phyloP scores from a whole-genome alignment of 2,329 filamentous ascomycete genomes.

The Sarocladium brachiariae region DNA sequence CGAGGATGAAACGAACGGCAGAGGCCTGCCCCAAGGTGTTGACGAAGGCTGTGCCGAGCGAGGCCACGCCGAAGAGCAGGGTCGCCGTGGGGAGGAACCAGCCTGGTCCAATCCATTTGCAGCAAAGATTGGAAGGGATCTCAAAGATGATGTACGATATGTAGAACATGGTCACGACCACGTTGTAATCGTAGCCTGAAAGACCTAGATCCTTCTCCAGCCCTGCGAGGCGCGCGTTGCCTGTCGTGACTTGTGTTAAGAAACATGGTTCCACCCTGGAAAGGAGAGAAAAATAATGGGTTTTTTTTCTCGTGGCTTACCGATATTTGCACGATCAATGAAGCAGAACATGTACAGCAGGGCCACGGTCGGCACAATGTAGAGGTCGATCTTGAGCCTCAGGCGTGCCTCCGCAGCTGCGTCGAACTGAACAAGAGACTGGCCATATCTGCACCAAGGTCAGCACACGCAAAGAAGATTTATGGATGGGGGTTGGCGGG shows the following conservation, averaged over 20 bases:
- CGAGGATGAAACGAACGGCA: conserved; percentile 38
- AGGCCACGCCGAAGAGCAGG: conserved; percentile 56
- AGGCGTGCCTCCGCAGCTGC: conserved; percentile 47
- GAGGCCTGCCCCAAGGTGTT: conserved; percentile 41
- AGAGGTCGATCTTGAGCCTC: conserved; percentile 56
- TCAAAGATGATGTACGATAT: conserved; percentile 49
- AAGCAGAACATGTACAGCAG: conserved; percentile 53
- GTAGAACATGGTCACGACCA: conserved; percentile 33
- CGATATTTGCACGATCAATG: conserved; percentile 33
- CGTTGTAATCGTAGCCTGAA: conserved; percentile 27
- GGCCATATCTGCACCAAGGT: conserved; percentile 39
- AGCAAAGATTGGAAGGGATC: conserved; percentile 60
- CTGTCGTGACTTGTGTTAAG: neutral
- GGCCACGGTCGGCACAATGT: conserved; percentile 56
- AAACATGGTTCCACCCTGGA: neutral
- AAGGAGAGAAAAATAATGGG: conserved; percentile 47
- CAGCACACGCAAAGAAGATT: too few species aligned
- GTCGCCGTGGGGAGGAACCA: conserved; percentile 62
- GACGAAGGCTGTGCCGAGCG: conserved; percentile 38
- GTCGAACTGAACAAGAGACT: conserved; percentile 46
- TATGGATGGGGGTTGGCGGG: too few species aligned
- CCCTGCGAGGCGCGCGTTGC: conserved; percentile 52
- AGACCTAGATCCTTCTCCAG: conserved; percentile 29
- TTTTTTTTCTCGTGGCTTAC: conserved; percentile 54
- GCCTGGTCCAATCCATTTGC: conserved; percentile 65